Evolutionary conservation across 2,329 filamentous ascomycete genomes (phyloP), one percentile per base, ranked within the genome.

Genomic region (Pseudogymnoascus sp.): DNA sequence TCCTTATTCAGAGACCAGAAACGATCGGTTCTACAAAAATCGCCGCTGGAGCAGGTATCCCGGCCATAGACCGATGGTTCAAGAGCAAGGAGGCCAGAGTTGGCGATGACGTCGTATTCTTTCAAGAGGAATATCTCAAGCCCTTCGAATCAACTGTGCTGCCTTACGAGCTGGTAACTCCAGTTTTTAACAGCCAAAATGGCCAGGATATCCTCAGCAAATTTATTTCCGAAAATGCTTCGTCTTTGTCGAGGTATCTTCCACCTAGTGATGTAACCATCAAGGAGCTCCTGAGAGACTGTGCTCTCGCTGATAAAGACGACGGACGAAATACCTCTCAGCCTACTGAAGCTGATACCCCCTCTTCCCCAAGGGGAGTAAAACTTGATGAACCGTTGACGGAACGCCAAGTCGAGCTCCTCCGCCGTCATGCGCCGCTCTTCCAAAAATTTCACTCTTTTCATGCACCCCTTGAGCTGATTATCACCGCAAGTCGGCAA

Each of bases 21-120:
- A 34, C 43, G 16, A 11, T 25, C 3, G 37, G 28, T 16, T 14
- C 16, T 28, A 14, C 28, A 5, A 7, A 63, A n/a, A 4, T 43
- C 53, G 72, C 74, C 34, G 70, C 72, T 5, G 69, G 72, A 2
- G 82, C 82, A 59, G 66, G 67, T 25, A 70, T 88, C 0, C 84
- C 85, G 0, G 85, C 85, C 1, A 74, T 79, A 18, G 69, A 69
- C 3, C 83, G 82, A 66, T 90, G 88, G 88, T 90, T 90, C 68
- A 34, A 31, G 3, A 63, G 64, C 25, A 63, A 64, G 8, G 14
- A 59, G 3, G 1, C 14, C 5, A 21, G 37, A n/a, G 9, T 6
- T 14, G 6, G 28, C 42, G 23, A 37, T 16, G 21, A 43, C 53
- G 53, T 59, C 5, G 23, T 18, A 40, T 21, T 31, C 46, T 18